phyloP scores from a whole-genome alignment of 2,329 filamentous ascomycete genomes.

The Epichloe baconii region DNA sequence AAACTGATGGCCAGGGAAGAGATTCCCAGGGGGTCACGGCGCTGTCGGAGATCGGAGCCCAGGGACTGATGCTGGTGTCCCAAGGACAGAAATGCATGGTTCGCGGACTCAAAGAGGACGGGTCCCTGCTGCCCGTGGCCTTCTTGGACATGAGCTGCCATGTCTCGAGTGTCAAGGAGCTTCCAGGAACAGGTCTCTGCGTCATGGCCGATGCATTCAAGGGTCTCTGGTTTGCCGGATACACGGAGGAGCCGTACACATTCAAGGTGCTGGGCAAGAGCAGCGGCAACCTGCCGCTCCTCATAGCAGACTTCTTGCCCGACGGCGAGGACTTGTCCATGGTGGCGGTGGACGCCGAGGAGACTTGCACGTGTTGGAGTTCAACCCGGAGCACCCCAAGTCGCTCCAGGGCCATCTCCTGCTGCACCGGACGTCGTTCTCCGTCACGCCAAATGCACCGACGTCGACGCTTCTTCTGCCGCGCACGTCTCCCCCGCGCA shows the following conservation, averaged over 20 bases:
- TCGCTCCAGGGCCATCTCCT: conserved; percentile 80
- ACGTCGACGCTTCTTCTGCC: conserved; percentile 66
- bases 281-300: conserved; percentile 60
- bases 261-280: conserved; percentile 90
- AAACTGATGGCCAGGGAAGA: conserved; percentile 83
- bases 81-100: conserved; percentile 98
- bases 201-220: conserved; percentile 84
- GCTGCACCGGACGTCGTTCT: conserved; percentile 77
- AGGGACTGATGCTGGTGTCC: conserved; percentile 77
- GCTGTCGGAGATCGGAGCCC: conserved; percentile 69
- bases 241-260: conserved; percentile 92
- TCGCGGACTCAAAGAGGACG: conserved; percentile 87
- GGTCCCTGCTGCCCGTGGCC: conserved; percentile 79
- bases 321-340: conserved; percentile 74
- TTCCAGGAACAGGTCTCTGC: conserved; percentile 73
- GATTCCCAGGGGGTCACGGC: conserved; percentile 85
- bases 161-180: conserved; percentile 70
- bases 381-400: conserved; percentile 90
- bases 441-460: conserved; percentile 65
- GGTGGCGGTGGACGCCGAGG: conserved; percentile 70
- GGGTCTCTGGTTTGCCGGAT: conserved; percentile 91
- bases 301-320: conserved; percentile 78
- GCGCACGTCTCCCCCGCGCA: conserved; percentile 35
- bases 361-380: conserved; percentile 80
- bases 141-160: conserved; percentile 98